Percentiles rank a stretch among this genome's conserved stretches.
phyloP scores from a whole-genome alignment of 345 rosid species.

The Jatropha curcas region DNA sequence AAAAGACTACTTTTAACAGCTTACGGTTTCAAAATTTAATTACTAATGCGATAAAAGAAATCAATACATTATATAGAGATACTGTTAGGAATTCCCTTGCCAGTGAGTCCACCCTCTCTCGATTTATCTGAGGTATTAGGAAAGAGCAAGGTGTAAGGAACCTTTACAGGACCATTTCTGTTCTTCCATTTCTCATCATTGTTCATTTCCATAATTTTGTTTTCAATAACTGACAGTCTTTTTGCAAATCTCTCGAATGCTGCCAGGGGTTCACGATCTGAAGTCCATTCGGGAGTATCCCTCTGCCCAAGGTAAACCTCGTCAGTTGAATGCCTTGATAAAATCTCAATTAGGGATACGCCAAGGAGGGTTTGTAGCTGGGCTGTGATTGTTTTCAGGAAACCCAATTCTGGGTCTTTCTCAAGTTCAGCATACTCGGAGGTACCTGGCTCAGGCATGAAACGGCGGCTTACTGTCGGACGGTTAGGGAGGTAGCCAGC shows the following conservation, averaged over 20 bases:
- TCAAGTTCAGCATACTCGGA: conserved; percentile 59
- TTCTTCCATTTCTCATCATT: conserved; percentile 61
- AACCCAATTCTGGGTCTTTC: conserved; percentile 50
- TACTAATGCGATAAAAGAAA: no score
- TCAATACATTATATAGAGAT: conserved; percentile 65
- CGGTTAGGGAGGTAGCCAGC: conserved; percentile 96
- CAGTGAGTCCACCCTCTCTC: conserved; percentile 67
- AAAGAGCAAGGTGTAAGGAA: conserved; percentile 76
- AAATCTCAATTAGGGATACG: conserved; percentile 73
- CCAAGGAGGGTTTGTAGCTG: conserved; percentile 87
- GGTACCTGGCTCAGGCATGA: conserved; percentile 92
- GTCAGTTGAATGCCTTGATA: conserved; percentile 81
- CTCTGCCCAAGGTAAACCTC: conserved; percentile 91
- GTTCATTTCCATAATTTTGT: conserved; percentile 55
- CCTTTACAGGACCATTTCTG: conserved; percentile 68
- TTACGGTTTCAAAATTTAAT: background rate
- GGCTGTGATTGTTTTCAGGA: conserved; percentile 84
- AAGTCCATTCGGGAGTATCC: conserved; percentile 70
- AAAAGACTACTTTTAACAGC: background rate
- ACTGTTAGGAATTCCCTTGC: conserved; percentile 91
- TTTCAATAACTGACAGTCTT: conserved; percentile 57
- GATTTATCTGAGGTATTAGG: conserved; percentile 71
- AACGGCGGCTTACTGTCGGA: conserved; percentile 80
- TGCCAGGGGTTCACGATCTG: conserved; percentile 59
- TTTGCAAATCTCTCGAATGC: conserved; percentile 65